These are phyloP conservation scores for Blastocladiella britannica DNA, from an alignment of 192 early-diverging fungal species.

Conservation along the genomic window DNA sequence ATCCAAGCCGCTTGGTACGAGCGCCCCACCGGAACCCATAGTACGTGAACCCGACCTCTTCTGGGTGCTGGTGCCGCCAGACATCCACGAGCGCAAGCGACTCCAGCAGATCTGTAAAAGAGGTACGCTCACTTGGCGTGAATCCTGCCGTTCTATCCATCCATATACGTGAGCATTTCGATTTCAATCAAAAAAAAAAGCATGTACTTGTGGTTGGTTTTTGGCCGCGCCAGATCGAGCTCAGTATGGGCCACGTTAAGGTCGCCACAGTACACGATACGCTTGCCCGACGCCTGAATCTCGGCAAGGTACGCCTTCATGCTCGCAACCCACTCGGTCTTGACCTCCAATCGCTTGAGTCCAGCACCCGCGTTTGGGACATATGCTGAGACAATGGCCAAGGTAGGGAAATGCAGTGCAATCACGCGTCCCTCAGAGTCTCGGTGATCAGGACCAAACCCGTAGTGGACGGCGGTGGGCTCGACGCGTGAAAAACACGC, in stretches of 20 bases:
- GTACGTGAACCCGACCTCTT: slow-evolving; percentile 54
- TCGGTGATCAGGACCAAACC: too few species aligned
- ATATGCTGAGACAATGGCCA: slow-evolving; percentile 48
- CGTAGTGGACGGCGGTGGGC: too few species aligned
- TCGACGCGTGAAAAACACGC: too few species aligned
- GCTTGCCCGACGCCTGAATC: slow-evolving; percentile 40
- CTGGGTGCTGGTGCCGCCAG: slow-evolving; percentile 51
- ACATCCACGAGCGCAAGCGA: slow-evolving; percentile 40
- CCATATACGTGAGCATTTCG: not conserved
- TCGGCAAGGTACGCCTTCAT: slow-evolving; percentile 46
- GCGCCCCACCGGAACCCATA: slow-evolving; percentile 50
- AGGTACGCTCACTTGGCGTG: slow-evolving; percentile 56
- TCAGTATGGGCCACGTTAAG: slow-evolving; percentile 66
- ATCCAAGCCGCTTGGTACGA: slow-evolving; percentile 49
- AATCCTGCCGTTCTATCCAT: slow-evolving; percentile 46
- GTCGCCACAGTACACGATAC: slow-evolving; percentile 44
- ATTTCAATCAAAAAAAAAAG: not conserved
- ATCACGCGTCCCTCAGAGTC: slow-evolving; percentile 54
- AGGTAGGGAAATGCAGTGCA: slow-evolving; percentile 39
- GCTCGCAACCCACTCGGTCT: slow-evolving; percentile 34
- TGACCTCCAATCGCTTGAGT: slow-evolving; percentile 41
- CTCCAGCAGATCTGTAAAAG: slow-evolving; percentile 36
- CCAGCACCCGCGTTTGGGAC: slow-evolving; percentile 61
- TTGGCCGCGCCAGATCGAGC: slow-evolving; percentile 51
- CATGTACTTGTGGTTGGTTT: slow-evolving; percentile 39